Base-by-base conservation (phyloP, 768 basidiomycete species). In the Cubamyces lactineus region DNA sequence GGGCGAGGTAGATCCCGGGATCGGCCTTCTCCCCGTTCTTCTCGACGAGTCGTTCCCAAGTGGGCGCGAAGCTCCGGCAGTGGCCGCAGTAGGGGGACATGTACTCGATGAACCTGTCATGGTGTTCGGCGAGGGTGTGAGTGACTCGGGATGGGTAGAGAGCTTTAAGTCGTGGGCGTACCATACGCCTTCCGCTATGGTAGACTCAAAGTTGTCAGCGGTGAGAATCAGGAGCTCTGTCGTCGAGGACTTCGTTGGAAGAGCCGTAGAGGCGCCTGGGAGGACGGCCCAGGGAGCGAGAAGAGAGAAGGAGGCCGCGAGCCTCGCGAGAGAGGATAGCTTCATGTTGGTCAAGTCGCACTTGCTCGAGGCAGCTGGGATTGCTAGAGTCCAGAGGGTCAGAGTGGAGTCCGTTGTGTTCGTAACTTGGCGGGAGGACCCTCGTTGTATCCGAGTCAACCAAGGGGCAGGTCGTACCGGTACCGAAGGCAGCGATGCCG, bases 31-130 rank as follows among this genome's bases (percentile, higher is more conserved):
- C 77, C 74, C 80, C 76, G 28, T 78, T 79, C 38, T 85, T 78
- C 16, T 76, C 73, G 7, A 84, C 85, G 8, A 96, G 78, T 49
- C 85, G 75, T 43, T 86, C 78, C 94, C 95, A 97, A 26, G 88
- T 93, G 0, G 94, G 89, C 12, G 85, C 86, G 67, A 97, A 96
- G 0, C 77, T 72, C 39, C 81, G 79, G 74, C 94, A 97, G 70
- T 96, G 94, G 4, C 74, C 71, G 68, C 95, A 97, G 69, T 87
- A 88, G 0, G 95, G 95, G 0, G 92, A 94, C 72, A 85, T 96
- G 73, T 91, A 88, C 68, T 96, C 94, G 51, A 96, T 78, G 61
- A 96, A 86, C 86, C 86, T 81, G 62, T n/a, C 38, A 13, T 19
- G 21, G 8, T 24, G 17, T 5, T 13, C 17, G 28, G 28, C 54